Evolutionary conservation across 768 basidiomycete species (phyloP).

Genomic region (Tubosaeta brunneosetosa): DNA sequence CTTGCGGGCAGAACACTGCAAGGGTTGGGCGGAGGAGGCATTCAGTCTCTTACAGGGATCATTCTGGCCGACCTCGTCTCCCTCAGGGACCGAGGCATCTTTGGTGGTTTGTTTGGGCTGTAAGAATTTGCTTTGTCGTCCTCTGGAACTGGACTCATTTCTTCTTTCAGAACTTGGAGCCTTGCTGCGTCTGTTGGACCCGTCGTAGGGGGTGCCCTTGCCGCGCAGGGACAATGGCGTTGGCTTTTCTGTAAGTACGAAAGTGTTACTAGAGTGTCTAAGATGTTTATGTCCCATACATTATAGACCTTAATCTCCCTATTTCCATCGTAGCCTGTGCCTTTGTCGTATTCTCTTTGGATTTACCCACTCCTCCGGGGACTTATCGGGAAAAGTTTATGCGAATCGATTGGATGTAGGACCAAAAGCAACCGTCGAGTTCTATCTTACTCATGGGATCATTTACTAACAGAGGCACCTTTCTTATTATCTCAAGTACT

Average conservation of each 20-base stretch:
- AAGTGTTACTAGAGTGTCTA: no score
- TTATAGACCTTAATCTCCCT: constrained; percentile 38
- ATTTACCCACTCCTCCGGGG: constrained; percentile 32
- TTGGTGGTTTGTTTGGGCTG: constrained; percentile 25
- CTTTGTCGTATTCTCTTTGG: constrained; percentile 25
- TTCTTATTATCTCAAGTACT: constrained; percentile 29
- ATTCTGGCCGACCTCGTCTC: constrained; percentile 40
- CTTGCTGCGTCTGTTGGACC: constrained; percentile 32
- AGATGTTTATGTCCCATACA: no score
- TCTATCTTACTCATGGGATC: no score
- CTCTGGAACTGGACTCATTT: no score
- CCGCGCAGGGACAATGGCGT: constrained; percentile 33
- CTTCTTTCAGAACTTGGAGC: constrained; percentile 26
- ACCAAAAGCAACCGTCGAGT: background rate
- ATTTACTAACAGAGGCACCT: constrained; percentile 35
- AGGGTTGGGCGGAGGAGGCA: constrained; percentile 35
- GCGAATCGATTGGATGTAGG: constrained; percentile 38
- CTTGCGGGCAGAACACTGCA: constrained; percentile 28
- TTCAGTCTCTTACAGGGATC: constrained; percentile 34
- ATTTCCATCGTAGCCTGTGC: constrained; percentile 25
- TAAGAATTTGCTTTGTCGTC: no score
- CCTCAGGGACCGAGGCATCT: constrained; percentile 37
- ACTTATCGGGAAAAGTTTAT: constrained; percentile 28
- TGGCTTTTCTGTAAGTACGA: constrained; percentile 39
- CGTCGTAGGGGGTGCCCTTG: constrained; percentile 33